Base-by-base conservation (phyloP, 371 early-diverging fungal genomes). In the Furculomyces boomerangus region DNA sequence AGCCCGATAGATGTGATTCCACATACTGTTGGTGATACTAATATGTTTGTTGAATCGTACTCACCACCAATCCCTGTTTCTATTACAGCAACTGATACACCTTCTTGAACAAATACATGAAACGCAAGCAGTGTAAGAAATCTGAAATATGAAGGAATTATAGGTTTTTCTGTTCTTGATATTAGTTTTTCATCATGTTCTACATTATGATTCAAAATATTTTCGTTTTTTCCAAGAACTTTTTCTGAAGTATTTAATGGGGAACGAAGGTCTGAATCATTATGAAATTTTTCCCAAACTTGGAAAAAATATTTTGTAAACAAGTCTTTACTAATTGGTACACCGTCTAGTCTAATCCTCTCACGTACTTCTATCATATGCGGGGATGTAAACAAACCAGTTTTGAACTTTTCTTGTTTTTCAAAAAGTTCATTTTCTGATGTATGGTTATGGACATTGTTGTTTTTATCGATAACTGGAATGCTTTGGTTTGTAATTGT, bases 311-410 rank as follows among this genome's bases (percentile, higher is more conserved):
- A 86, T 59, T 83, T 74, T 7, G 87, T 78, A 74, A 94, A 96
- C 29, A 66, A 31, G 1, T 79, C 78, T 47, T 80, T 73, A 10
- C 75, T 71, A 2, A 97, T 66, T 2, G 94, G 92, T 22, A 50
- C 62, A 0, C 95, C 94, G 62, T 93, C 75, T 64, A 95, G 86
- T 43, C 92, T 75, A 54, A 97, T 93, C 28, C 98, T 77, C 64
- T 97, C 98, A 28, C 93, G 80, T 14, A 88, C 93, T 52, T 88
- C 80, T 40, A 86, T 75, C 58, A 96, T 60, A 62, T 96, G 97
- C 20, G 97, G 97, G 0, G 93, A 92, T 5, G 95, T 91, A 61
- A 79, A 97, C 35, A 93, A 64, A 7, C 88, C 88, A 65, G 70
- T 47, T 8, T 54, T 57, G 10, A 63, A 51, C 26, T 29, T 29